These are phyloP conservation scores for Phlebopus sp. DNA, from an alignment of 1,284 basidiomycete species.

Conservation along the genomic window DNA sequence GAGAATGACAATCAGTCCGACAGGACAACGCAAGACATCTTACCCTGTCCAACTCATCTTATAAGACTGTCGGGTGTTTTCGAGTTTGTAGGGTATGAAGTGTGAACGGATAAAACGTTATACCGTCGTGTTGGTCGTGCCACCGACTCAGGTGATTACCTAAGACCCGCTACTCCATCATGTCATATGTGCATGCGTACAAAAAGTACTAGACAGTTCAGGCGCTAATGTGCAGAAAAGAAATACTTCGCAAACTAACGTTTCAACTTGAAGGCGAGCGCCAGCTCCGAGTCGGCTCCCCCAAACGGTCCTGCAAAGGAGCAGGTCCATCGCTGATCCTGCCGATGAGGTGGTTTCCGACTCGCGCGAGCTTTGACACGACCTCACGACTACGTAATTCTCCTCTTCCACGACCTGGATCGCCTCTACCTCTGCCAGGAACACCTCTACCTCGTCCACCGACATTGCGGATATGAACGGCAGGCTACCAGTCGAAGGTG, in stretches of 20 bases:
- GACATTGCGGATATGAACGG: slow-evolving; percentile 11
- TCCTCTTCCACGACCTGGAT: slow-evolving; percentile 1
- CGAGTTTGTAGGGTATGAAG: slow-evolving; percentile 1
- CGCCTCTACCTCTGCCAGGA: slow-evolving; percentile 16
- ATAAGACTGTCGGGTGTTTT: background rate
- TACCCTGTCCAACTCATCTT: slow-evolving; percentile 53
- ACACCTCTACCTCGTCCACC: slow-evolving; percentile 22
- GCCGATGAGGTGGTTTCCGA: slow-evolving; percentile 15
- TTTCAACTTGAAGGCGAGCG: background rate
- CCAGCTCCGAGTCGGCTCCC: slow-evolving; percentile 15
- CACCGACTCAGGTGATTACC: background rate
- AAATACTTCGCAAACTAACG: too few relatives aligned
- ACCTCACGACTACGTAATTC: slow-evolving; percentile 17
- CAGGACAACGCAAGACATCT: slow-evolving; percentile 7
- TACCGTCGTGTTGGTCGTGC: too few relatives aligned
- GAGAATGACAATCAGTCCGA: background rate
- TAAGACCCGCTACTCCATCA: too few relatives aligned
- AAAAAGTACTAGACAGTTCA: too few relatives aligned
- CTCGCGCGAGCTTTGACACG: slow-evolving; percentile 6
- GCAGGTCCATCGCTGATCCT: slow-evolving; percentile 17
- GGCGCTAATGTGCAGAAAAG: background rate
- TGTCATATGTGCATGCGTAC: too few relatives aligned
- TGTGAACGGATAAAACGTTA: too few relatives aligned
- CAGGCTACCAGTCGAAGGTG: slow-evolving; percentile 12
- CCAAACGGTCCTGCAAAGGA: background rate